Percentiles rank a stretch among this genome's conserved stretches.
Conservation (phyloP, 768 basidiomycete genomes). For the Neoboletus brunneissimus region DNA sequence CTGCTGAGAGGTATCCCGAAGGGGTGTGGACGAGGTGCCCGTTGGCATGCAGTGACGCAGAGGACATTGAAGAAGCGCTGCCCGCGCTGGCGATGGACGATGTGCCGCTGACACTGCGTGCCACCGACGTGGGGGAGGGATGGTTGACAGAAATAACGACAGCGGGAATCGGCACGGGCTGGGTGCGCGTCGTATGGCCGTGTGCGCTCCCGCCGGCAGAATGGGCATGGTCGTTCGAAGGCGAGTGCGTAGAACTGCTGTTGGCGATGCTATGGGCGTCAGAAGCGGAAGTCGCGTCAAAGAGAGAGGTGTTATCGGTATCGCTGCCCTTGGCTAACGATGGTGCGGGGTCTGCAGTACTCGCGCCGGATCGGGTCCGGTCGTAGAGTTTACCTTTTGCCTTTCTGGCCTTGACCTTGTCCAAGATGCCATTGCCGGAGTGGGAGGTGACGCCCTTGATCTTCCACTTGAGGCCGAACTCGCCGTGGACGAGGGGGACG, state of each 20-base stretch:
- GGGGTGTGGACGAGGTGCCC: constrained; percentile 1
- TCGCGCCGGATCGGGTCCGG: background rate
- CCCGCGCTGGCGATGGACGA: constrained; percentile 21
- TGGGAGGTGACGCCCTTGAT: constrained; percentile 54
- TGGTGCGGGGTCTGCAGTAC: background rate
- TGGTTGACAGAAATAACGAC: constrained; percentile 28
- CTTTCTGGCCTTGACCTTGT: constrained; percentile 36
- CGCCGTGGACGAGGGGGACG: constrained; percentile 68
- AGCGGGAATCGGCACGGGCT: constrained; percentile 20
- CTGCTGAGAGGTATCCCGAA: constrained; percentile 26
- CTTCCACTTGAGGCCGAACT: constrained; percentile 71
- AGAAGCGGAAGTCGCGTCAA: constrained; percentile 25
- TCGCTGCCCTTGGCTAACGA: constrained; percentile 21
- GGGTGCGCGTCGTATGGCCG: background rate
- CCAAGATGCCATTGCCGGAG: constrained; percentile 40
- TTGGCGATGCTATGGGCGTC: constrained; percentile 30
- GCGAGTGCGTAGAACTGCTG: constrained; percentile 24
- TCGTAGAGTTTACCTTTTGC: constrained; percentile 12
- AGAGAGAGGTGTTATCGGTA: constrained; percentile 23
- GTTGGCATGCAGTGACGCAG: constrained; percentile 4
- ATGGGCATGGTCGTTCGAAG: constrained; percentile 17
- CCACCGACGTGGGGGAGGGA: background rate
- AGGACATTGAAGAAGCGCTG: constrained; percentile 23
- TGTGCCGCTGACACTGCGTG: constrained; percentile 22
- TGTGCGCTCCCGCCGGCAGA: background rate